Evolutionary conservation across 2,329 filamentous ascomycete genomes (phyloP).

Genomic region (Alternaria viburni): DNA sequence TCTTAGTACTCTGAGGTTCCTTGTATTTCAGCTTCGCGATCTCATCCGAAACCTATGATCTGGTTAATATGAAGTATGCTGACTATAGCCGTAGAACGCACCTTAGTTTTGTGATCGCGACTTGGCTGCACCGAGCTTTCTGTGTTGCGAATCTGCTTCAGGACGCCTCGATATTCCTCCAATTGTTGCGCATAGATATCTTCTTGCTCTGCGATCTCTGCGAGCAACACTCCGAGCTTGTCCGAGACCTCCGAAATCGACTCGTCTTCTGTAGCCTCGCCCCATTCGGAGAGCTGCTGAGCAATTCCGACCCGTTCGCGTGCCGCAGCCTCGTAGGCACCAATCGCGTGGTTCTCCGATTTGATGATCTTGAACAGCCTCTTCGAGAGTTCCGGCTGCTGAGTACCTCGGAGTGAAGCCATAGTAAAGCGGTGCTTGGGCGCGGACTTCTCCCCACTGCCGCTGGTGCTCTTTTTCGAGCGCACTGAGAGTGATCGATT

Average conservation of each 20-base stretch:
- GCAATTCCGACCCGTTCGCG: conserved; percentile 86
- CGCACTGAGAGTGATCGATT: conserved; percentile 77
- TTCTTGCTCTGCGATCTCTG: conserved; percentile 93
- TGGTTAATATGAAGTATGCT: conserved; percentile 1
- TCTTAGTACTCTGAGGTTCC: conserved; percentile 81
- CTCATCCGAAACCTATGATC: conserved; percentile 75
- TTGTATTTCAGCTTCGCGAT: conserved; percentile 91
- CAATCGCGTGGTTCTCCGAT: conserved; percentile 87
- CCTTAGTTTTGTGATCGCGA: conserved; percentile 81
- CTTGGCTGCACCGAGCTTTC: conserved; percentile 95
- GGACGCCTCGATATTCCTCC: conserved; percentile 79
- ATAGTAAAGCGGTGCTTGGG: conserved; percentile 79
- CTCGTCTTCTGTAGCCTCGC: conserved; percentile 87
- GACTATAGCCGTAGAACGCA: conserved; percentile 18
- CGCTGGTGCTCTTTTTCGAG: conserved; percentile 61
- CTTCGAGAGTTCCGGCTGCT: conserved; percentile 87
- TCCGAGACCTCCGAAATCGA: conserved; percentile 88
- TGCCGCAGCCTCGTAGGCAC: conserved; percentile 81
- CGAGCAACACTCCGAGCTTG: conserved; percentile 91
- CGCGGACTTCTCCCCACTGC: conserved; percentile 50
- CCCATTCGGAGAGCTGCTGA: conserved; percentile 93
- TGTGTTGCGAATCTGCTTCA: conserved; percentile 95
- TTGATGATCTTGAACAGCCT: conserved; percentile 93
- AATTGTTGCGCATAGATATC: conserved; percentile 84
- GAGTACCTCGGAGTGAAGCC: conserved; percentile 80